Evolutionary conservation across 768 basidiomycete genomes (phyloP), one percentile per base, ranked within the genome.

Genomic region (Suillus lakei): DNA sequence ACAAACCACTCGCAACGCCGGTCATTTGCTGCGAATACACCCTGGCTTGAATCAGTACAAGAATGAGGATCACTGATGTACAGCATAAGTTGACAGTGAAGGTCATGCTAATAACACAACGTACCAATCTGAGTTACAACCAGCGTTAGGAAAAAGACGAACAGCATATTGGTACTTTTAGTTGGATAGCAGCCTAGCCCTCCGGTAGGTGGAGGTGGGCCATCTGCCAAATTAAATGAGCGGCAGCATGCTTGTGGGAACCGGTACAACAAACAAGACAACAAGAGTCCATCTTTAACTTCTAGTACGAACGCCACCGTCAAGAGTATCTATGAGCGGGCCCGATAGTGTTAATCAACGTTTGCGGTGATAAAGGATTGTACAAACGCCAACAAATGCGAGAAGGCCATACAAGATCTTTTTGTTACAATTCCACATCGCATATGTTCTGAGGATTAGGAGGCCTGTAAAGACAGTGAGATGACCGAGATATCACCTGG

Each of bases 371-470:
- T 26, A 18, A 51, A 10, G 61, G 38, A 54, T 2, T 10, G 30
- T 6, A 56, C 62, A 36, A 36, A 63, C 62, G 16, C 21, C 13
- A 16, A 39, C 53, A n/a, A 63, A 54, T 28, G 28, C 38, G 21
- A 63, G 53, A 18, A 63, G 62, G 6, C 62, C 55, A 32, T 36
- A 32, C 13, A 63, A 56, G n/a, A 63, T 18, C 12, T 12, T 32
- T 54, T n/a, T 63, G 15, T 44, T 58, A 38, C 62, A 63, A 5
- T 58, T 63, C 62, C 50, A 63, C 30, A 63, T 63, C 18, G 62
- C 62, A 56, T 63, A 63, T 16, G 62, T 63, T 44, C 53, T 63
- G 5, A 63, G 62, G 21, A 63, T 58, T 21, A 63, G 62, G 21
- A 63, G 51, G 51, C 62, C 62, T 63, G 21, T 39, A n/a, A 21